Percentiles rank a stretch among this genome's conserved stretches.
Conservation (phyloP, 371 early-diverging fungal species). For the Thermomucor indicae-seudaticae region DNA sequence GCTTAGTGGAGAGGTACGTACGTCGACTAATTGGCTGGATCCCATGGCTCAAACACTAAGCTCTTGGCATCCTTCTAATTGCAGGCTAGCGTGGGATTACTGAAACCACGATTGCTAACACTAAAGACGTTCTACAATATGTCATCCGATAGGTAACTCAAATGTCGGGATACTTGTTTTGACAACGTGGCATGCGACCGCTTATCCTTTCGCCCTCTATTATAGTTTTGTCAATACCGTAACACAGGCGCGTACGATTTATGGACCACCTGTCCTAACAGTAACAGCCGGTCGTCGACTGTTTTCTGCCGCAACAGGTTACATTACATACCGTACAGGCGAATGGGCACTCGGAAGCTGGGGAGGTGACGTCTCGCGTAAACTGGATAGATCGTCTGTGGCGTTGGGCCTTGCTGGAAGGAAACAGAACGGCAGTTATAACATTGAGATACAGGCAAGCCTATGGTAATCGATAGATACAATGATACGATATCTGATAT, state of each 20-base stretch:
- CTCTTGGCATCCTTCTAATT: no score
- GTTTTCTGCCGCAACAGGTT: constrained; percentile 63
- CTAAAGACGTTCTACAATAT: constrained; percentile 69
- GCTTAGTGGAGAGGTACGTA: constrained; percentile 61
- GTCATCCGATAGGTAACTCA: constrained; percentile 53
- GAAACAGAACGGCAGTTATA: constrained; percentile 46
- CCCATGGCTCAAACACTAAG: no score
- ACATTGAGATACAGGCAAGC: constrained; percentile 55
- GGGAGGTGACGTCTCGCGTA: constrained; percentile 49
- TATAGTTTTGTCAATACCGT: constrained; percentile 63
- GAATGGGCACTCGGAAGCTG: constrained; percentile 66
- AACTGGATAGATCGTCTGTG: constrained; percentile 54
- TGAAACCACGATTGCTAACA: constrained; percentile 54
- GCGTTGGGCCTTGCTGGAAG: constrained; percentile 57
- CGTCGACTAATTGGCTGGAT: neutral
- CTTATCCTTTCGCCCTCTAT: neutral
- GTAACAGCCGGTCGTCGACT: constrained; percentile 66
- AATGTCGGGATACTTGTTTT: constrained; percentile 3
- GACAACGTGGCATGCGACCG: neutral
- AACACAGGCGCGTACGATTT: constrained; percentile 45
- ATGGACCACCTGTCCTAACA: constrained; percentile 61
- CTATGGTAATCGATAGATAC: neutral
- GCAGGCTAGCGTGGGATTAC: constrained; percentile 56
- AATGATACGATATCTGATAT: neutral
- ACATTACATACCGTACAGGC: constrained; percentile 74